Conservation (phyloP, 345 rosid species). For the Fremontodendron californicum region DNA sequence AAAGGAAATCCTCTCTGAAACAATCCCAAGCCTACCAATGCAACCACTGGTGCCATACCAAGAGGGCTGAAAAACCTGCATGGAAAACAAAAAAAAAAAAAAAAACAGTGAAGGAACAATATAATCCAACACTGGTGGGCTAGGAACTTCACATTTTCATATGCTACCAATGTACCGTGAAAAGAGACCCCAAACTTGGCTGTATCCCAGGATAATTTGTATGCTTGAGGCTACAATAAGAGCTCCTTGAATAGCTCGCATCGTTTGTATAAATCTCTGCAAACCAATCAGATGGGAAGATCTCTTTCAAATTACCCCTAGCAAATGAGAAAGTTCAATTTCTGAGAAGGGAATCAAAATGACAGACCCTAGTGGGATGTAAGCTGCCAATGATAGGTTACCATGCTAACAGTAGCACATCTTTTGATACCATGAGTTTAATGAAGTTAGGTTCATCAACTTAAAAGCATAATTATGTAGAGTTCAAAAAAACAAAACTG, state of each 20-base stretch:
- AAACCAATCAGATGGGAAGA: constrained; percentile 44
- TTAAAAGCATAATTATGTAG: not conserved
- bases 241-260: constrained; percentile 93
- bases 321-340: constrained; percentile 29
- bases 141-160: not conserved
- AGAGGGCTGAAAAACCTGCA: constrained; percentile 86
- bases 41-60: constrained; percentile 85
- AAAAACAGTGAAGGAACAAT: not conserved
- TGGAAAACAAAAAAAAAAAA: constrained; percentile 5
- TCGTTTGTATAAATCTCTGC: constrained; percentile 90
- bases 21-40: constrained; percentile 89
- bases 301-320: constrained; percentile 46
- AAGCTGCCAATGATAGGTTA: not conserved
- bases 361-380: constrained; percentile 10
- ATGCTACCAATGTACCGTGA: constrained; percentile 48
- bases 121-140: not conserved
- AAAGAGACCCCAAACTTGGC: constrained; percentile 90
- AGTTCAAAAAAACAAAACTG: not conserved
- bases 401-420: not conserved
- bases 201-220: constrained; percentile 82
- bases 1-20: constrained; percentile 85
- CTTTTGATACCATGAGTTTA: not conserved
- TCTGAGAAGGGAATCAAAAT: constrained; percentile 13
- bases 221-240: constrained; percentile 82
- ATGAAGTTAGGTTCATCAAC: not conserved